Percentiles rank a stretch among this genome's conserved stretches.
phyloP scores from a whole-genome alignment of 2,329 filamentous ascomycete genomes.

The Geoglossum cookeanum region DNA sequence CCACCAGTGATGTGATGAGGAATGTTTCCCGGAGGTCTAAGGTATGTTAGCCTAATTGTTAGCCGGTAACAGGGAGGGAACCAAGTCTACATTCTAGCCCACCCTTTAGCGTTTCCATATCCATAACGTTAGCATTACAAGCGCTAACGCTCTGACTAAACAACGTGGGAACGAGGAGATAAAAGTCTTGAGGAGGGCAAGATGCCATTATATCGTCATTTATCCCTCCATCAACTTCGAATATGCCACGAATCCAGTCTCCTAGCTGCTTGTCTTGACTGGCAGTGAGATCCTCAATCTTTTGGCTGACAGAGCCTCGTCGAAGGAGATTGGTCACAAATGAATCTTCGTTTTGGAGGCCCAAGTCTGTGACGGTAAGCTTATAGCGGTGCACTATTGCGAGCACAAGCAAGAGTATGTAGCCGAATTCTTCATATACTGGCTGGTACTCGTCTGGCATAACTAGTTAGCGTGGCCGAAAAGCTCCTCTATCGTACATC shows the following conservation, averaged over 20 bases:
- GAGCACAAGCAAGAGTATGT: constrained; percentile 52
- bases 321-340: constrained; percentile 50
- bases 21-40: constrained; percentile 61
- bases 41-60: background rate
- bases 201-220: constrained; percentile 67
- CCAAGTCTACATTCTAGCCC: constrained; percentile 51
- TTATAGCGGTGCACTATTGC: constrained; percentile 61
- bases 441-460: constrained; percentile 53
- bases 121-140: constrained; percentile 43
- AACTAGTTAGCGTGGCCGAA: background rate
- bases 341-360: constrained; percentile 37
- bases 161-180: constrained; percentile 55
- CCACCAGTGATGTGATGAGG: constrained; percentile 57
- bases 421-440: constrained; percentile 70
- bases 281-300: constrained; percentile 40
- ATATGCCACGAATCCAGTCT: constrained; percentile 62
- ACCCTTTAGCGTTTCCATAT: constrained; percentile 50
- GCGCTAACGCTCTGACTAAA: constrained; percentile 60
- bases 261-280: constrained; percentile 46
- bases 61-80: constrained; percentile 1
- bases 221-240: constrained; percentile 53
- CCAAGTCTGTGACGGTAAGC: constrained; percentile 44
- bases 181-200: constrained; percentile 68
- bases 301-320: constrained; percentile 36
- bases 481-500: constrained; percentile 8